These are phyloP conservation scores for Bimuria novae-zelandiae DNA, from an alignment of 2,329 filamentous ascomycete species.

Conservation along the genomic window DNA sequence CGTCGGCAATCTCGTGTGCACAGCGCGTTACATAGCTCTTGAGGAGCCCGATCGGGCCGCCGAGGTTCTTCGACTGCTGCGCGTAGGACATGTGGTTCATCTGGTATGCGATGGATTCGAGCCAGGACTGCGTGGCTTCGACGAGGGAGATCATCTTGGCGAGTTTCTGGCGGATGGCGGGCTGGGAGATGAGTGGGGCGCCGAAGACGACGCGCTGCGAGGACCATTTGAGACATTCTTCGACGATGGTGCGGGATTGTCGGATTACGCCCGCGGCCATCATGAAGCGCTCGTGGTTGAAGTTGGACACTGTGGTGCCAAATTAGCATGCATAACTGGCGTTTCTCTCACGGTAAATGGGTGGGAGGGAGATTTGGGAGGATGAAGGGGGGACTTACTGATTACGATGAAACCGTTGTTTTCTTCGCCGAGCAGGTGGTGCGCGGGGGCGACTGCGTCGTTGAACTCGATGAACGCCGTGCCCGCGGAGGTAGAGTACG, in stretches of 20 bases:
- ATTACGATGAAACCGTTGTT: conserved; percentile 86
- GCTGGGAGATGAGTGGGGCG: conserved; percentile 81
- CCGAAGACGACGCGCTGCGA: conserved; percentile 85
- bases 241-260: conserved; percentile 69
- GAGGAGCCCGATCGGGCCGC: conserved; percentile 79
- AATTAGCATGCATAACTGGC: conserved; percentile 3
- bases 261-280: conserved; percentile 71
- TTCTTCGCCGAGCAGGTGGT: conserved; percentile 78
- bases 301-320: conserved; percentile 70
- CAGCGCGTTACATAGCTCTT: conserved; percentile 79
- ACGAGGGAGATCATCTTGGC: conserved; percentile 84
- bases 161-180: conserved; percentile 79
- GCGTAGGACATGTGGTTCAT: conserved; percentile 85
- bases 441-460: conserved; percentile 81
- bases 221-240: conserved; percentile 86
- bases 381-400: conserved; percentile 36
- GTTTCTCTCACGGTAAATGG: neutral
- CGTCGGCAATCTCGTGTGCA: conserved; percentile 82
- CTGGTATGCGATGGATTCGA: conserved; percentile 83
- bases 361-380: too few species aligned
- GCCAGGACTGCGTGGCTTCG: conserved; percentile 84
- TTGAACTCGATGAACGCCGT: conserved; percentile 83
- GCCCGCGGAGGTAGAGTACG: conserved; percentile 77
- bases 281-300: conserved; percentile 84
- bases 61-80: conserved; percentile 74